A percentile compares a stretch with the other conserved stretches of the same genome.
These are phyloP conservation scores for Arabis hirsuta DNA, from an alignment of 345 rosid species.

Conservation along the genomic window DNA sequence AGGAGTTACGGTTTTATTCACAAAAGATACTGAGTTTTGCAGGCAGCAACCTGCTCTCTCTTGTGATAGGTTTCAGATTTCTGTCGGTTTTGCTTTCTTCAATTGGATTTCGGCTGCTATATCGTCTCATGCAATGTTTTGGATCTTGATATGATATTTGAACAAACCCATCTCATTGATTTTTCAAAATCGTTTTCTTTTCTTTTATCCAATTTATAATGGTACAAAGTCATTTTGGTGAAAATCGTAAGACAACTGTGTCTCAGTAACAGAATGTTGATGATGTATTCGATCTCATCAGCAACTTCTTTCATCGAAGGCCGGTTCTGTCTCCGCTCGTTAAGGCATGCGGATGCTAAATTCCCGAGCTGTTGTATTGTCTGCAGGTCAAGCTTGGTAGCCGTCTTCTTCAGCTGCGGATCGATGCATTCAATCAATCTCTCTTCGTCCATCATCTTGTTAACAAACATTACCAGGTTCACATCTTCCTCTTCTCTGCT, in stretches of 20 bases:
- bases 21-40: constrained; percentile 74
- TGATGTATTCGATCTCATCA: constrained; percentile 54
- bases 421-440: constrained; percentile 52
- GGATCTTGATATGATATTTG: constrained; percentile 77
- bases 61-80: constrained; percentile 64
- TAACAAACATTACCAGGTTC: constrained; percentile 54
- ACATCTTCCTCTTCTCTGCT: constrained; percentile 59
- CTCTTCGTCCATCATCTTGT: constrained; percentile 52
- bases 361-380: constrained; percentile 42
- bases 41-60: constrained; percentile 44
- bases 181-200: not conserved
- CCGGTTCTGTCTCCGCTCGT: constrained; percentile 44
- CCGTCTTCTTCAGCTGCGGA: constrained; percentile 45
- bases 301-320: constrained; percentile 59
- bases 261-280: constrained; percentile 44
- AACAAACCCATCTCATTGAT: constrained; percentile 21
- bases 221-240: constrained; percentile 24
- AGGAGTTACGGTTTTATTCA: constrained; percentile 75
- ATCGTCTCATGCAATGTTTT: constrained; percentile 86
- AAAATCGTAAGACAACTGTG: constrained; percentile 24
- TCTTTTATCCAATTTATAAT: constrained; percentile 6
- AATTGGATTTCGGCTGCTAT: constrained; percentile 71
- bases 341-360: constrained; percentile 39
- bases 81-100: constrained; percentile 68
- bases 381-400: constrained; percentile 33